phyloP scores from a whole-genome alignment of 2,329 filamentous ascomycete genomes.

The Clarireedia hainanense region DNA sequence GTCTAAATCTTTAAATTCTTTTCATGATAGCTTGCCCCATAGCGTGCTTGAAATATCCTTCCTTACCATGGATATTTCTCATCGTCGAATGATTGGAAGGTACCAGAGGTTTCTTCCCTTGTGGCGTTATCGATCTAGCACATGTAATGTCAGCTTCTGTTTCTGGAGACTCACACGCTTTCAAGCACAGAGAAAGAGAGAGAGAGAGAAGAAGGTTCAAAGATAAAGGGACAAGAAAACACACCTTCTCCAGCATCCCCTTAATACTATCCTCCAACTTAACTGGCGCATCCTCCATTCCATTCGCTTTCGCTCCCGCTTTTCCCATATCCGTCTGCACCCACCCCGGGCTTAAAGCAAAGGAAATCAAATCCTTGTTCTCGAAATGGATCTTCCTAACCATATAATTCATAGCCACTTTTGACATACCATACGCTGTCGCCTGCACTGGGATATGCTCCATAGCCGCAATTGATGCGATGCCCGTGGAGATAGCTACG shows the following conservation, averaged over 20 bases:
- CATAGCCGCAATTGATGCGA: slow-evolving; percentile 16
- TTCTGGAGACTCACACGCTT: too few species aligned
- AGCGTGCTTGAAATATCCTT: too few species aligned
- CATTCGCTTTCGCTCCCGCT: slow-evolving; percentile 9
- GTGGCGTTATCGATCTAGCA: too few species aligned
- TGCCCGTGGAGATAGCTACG: slow-evolving; percentile 29
- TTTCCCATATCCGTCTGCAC: slow-evolving; percentile 26
- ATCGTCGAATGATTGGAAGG: too few species aligned
- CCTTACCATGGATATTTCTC: too few species aligned
- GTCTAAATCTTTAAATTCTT: too few species aligned
- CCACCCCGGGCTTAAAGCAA: slow-evolving; percentile 31
- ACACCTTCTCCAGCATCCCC: slow-evolving; percentile 12
- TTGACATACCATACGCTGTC: slow-evolving; percentile 35
- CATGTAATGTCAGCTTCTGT: too few species aligned
- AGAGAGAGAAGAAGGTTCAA: too few species aligned
- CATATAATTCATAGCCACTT: slow-evolving; percentile 30
- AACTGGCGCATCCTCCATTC: slow-evolving; percentile 16
- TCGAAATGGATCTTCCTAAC: slow-evolving; percentile 29
- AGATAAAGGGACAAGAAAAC: not conserved
- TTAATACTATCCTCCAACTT: slow-evolving; percentile 17
- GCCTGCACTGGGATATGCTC: slow-evolving; percentile 9
- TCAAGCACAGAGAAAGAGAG: too few species aligned
- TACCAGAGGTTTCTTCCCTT: too few species aligned
- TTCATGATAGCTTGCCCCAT: too few species aligned
- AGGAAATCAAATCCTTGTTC: slow-evolving; percentile 27